These are phyloP conservation scores for Fonsecaea nubica DNA, from an alignment of 2,329 filamentous ascomycete genomes.

Conservation along the genomic window DNA sequence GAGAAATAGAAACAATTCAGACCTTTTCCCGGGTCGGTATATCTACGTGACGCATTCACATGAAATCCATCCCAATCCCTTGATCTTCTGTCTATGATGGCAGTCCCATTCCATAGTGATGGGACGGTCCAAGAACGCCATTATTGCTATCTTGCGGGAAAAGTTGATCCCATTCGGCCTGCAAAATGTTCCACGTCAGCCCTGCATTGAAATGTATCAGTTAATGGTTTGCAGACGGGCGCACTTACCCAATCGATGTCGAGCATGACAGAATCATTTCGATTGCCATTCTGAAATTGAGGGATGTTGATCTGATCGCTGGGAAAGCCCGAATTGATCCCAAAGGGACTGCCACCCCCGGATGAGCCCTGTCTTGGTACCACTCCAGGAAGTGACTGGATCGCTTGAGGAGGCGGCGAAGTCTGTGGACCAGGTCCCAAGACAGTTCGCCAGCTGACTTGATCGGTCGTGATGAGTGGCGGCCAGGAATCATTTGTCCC, in stretches of 20 bases:
- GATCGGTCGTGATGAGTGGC: conserved; percentile 33
- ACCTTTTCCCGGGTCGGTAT: not conserved
- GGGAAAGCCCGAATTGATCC: conserved; percentile 29
- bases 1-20: not conserved
- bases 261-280: conserved; percentile 49
- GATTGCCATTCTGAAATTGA: conserved; percentile 23
- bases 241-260: conserved; percentile 71
- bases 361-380: conserved; percentile 36
- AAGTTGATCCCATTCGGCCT: conserved; percentile 48
- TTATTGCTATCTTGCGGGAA: conserved; percentile 57
- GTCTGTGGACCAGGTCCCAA: conserved; percentile 9
- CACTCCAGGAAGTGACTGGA: conserved; percentile 24
- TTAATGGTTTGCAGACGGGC: not conserved
- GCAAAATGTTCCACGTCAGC: conserved; percentile 14
- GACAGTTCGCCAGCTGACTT: conserved; percentile 33
- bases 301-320: conserved; percentile 37
- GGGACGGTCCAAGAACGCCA: conserved; percentile 51
- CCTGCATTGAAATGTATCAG: not conserved
- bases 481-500: conserved; percentile 38
- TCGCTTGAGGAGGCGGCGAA: conserved; percentile 19
- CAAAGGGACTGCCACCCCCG: conserved; percentile 25
- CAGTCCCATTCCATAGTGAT: conserved; percentile 20
- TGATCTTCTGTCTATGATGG: not conserved
- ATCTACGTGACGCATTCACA: not conserved
- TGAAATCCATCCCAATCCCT: not conserved